These are phyloP conservation scores for Fusarium nisikadoi DNA, from an alignment of 2,329 filamentous ascomycete genomes.

Conservation along the genomic window DNA sequence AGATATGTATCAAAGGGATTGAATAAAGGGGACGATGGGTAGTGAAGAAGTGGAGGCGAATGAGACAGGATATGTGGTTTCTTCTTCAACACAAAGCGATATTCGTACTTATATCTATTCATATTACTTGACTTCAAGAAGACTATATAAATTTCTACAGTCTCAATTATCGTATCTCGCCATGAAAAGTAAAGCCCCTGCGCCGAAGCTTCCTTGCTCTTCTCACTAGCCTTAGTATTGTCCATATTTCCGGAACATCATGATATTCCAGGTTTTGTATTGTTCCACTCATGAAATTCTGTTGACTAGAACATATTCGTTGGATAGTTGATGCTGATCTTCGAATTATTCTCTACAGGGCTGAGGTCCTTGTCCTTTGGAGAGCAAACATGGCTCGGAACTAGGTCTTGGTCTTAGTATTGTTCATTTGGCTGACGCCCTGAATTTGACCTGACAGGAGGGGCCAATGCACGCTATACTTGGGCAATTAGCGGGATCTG, in stretches of 20 bases:
- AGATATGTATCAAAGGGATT: not conserved
- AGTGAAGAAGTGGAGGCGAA: not conserved
- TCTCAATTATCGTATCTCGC: not conserved
- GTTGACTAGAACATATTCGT: not conserved
- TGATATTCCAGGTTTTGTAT: conserved; percentile 7
- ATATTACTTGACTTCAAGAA: not conserved
- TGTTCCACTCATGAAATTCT: not conserved
- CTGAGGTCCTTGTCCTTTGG: not conserved
- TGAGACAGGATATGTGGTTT: not conserved
- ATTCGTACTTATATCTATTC: conserved; percentile 8
- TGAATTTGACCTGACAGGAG: not conserved
- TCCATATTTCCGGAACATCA: not conserved
- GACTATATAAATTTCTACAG: not conserved
- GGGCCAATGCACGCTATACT: not conserved
- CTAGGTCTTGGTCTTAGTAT: conserved; percentile 4
- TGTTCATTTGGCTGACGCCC: not conserved
- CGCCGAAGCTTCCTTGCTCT: not conserved
- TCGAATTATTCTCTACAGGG: not conserved
- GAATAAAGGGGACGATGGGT: not conserved
- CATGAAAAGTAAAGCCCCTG: not conserved
- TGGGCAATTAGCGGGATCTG: not conserved
- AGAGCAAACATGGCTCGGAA: conserved; percentile 13
- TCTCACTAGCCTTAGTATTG: conserved; percentile 10
- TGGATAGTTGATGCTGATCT: not conserved
- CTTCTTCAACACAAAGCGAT: not conserved